Evolutionary conservation across 2,329 filamentous ascomycete genomes (phyloP).

Genomic region (Knoxdaviesia proteae): DNA sequence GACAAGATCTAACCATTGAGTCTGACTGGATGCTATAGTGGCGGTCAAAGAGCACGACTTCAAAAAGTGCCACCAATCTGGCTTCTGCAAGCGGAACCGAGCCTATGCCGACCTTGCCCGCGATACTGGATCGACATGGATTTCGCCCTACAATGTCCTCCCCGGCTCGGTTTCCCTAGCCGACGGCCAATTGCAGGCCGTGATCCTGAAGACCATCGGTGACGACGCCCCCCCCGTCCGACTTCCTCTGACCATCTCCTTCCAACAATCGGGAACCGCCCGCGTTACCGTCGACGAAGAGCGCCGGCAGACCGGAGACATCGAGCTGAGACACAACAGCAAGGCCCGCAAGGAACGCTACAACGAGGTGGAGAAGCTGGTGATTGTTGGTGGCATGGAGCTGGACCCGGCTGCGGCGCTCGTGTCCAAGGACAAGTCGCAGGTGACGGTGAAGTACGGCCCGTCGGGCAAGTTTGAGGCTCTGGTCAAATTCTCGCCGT

Average conservation of each 20-base stretch:
- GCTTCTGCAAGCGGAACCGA: constrained; percentile 92
- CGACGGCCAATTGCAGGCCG: constrained; percentile 59
- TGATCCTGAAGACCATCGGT: constrained; percentile 60
- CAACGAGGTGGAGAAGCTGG: constrained; percentile 75
- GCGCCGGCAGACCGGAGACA: constrained; percentile 69
- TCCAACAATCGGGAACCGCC: constrained; percentile 74
- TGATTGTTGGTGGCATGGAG: constrained; percentile 61
- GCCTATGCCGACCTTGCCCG: constrained; percentile 63
- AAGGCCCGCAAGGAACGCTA: constrained; percentile 78
- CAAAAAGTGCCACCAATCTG: constrained; percentile 88
- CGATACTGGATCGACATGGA: constrained; percentile 45
- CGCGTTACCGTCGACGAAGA: constrained; percentile 84
- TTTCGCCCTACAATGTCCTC: constrained; percentile 60
- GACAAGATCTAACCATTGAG: background rate
- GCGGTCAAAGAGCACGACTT: constrained; percentile 91
- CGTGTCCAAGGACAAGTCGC: constrained; percentile 40
- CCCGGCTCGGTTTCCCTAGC: constrained; percentile 54
- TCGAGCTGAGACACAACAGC: constrained; percentile 70
- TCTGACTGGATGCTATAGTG: constrained; percentile 23
- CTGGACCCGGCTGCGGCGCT: constrained; percentile 52
- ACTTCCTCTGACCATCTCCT: constrained; percentile 68
- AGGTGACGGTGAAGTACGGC: constrained; percentile 63
- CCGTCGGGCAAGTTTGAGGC: constrained; percentile 58
- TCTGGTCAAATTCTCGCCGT: constrained; percentile 63
- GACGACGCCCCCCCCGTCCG: constrained; percentile 45